A percentile compares a stretch with the other conserved stretches of the same genome.
Conservation (phyloP, 2,329 filamentous ascomycete species). For the Aspergillus carbonarius region DNA sequence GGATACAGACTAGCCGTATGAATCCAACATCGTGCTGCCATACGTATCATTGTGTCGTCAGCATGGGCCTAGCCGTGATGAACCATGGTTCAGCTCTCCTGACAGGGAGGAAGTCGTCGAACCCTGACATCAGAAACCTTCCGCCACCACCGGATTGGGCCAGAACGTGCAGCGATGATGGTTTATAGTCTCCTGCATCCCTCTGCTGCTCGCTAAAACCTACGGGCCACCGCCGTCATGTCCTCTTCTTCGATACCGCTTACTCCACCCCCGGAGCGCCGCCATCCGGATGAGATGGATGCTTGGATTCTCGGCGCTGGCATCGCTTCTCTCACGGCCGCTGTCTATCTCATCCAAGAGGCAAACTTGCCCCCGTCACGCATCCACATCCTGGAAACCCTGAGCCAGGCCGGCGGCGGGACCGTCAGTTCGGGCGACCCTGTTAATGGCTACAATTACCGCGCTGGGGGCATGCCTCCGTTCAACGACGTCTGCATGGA, state of each 20-base stretch:
- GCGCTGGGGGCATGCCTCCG: conserved; percentile 36
- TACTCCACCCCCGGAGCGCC: conserved; percentile 22
- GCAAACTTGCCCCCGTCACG: conserved; percentile 33
- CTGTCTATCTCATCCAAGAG: conserved; percentile 38
- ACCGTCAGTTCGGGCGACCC: conserved; percentile 30
- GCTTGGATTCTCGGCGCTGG: conserved; percentile 40
- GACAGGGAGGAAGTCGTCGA: not conserved
- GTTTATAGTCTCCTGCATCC: not conserved
- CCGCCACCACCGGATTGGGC: not conserved
- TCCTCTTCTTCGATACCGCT: not conserved
- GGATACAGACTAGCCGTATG: not conserved
- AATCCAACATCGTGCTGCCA: not conserved
- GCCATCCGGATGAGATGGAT: conserved; percentile 16
- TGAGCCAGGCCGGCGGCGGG: conserved; percentile 30
- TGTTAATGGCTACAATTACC: conserved; percentile 37
- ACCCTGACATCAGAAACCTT: conserved; percentile 2
- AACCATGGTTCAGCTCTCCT: not conserved
- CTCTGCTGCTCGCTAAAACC: not conserved
- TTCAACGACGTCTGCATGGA: conserved; percentile 35
- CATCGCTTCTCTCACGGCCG: conserved; percentile 36
- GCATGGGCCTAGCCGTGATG: not conserved
- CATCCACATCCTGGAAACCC: conserved; percentile 38
- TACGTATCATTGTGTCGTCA: not conserved
- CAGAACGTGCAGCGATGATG: not conserved
- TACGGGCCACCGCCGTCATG: not conserved